phyloP scores from a whole-genome alignment of 139 green algal species.

The Haematococcus lacustris region DNA sequence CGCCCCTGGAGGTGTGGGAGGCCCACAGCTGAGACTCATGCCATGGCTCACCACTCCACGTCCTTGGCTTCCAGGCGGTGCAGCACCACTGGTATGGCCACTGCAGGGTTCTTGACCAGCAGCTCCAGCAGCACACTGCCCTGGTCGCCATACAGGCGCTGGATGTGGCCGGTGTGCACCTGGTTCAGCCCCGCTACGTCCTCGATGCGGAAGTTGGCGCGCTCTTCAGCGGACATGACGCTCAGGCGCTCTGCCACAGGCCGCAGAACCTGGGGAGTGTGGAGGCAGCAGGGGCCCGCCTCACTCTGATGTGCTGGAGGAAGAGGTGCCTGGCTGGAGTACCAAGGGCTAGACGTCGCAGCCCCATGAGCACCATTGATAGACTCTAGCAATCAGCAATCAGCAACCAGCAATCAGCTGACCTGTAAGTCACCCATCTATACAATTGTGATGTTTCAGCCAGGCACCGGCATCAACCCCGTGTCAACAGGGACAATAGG shows the following conservation, averaged over 20 bases:
- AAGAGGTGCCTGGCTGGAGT: too few relatives aligned
- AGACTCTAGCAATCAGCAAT: too few relatives aligned
- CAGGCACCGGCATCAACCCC: neutral
- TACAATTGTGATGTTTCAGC: too few relatives aligned
- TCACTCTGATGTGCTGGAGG: too few relatives aligned
- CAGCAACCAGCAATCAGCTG: too few relatives aligned
- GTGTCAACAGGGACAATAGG: neutral
- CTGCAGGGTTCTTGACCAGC: constrained; percentile 77
- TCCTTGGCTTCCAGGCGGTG: constrained; percentile 88
- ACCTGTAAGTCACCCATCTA: too few relatives aligned
- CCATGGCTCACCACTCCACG: constrained; percentile 83
- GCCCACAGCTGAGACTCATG: too few relatives aligned
- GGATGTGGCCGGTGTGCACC: constrained; percentile 72
- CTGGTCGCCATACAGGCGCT: constrained; percentile 79
- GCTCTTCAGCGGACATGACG: constrained; percentile 58
- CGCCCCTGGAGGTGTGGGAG: too few relatives aligned
- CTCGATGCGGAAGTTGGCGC: constrained; percentile 37
- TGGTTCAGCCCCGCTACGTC: constrained; percentile 39
- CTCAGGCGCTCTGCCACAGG: constrained; percentile 54
- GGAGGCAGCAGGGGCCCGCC: too few relatives aligned
- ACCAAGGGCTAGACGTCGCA: too few relatives aligned
- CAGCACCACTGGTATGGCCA: constrained; percentile 82
- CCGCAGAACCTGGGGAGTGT: constrained; percentile 28
- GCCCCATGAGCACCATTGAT: too few relatives aligned
- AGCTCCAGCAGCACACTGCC: constrained; percentile 59